Evolutionary conservation across 306 rosid genomes (phyloP), one percentile per base, ranked within the genome.

Genomic region (Astragalus membranaceus): DNA sequence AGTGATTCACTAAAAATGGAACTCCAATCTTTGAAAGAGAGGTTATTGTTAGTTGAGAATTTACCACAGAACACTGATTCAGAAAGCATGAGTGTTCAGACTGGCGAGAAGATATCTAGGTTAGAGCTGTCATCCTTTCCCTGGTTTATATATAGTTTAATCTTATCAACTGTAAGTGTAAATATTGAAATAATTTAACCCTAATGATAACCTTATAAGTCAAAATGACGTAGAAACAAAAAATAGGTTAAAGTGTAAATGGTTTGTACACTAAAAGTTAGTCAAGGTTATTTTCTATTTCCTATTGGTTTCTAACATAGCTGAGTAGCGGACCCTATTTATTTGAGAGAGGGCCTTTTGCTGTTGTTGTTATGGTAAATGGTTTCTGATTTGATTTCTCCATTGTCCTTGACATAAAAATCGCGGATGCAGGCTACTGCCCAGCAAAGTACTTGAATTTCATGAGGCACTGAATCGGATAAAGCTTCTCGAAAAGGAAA

Each of bases 401-500:
- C 61, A 29, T 26, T 36, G 26, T 56, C 57, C 63, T 52, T 66
- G 36, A 42, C 32, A 70, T 65, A 20, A 61, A 55, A 60, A 44
- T 13, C 77, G 72, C 64, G 74, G 75, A 76, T 73, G 82, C 82
- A 85, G 97, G 84, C 81, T 81, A 75, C 78, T 76, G 30, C 74
- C 74, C 43, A 46, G 41, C 74, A 77, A 64, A 82, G 48, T 64
- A 43, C 63, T 77, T 67, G 91, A 90, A 80, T 88, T 87, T 80
- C 77, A 69, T 0, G 88, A 93, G 75, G 89, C 98, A 76, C 79
- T 77, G 29, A 68, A 76, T 70, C 85, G 62, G 74, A 88, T 90
- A 77, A 84, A 79, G 82, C 69, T 88, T 79, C 97, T 94, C 80
- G 95, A 87, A 87, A 85, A 81, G 78, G 95, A 94, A 88, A 94